Percentiles rank a stretch among this genome's conserved stretches.
Evolutionary conservation across 495 filamentous ascomycete species (phyloP).

Genomic region (Penicillium odoratum): DNA sequence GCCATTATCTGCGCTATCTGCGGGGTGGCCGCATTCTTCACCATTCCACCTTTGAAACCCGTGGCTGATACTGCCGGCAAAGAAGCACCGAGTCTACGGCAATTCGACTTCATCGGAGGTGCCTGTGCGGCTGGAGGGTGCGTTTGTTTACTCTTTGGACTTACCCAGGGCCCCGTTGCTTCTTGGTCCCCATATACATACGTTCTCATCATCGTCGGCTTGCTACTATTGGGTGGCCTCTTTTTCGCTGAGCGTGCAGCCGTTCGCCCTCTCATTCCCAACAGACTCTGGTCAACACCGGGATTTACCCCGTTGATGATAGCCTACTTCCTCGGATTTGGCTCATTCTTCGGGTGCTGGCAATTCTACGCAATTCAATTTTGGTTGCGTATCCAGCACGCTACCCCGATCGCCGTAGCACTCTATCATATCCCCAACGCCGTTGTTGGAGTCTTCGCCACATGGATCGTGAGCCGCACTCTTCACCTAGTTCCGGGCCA

Average conservation of each 20-base stretch:
- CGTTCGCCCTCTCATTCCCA: slow-evolving; percentile 27
- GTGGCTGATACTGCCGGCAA: slow-evolving; percentile 24
- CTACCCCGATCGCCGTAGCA: slow-evolving; percentile 36
- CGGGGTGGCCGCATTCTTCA: slow-evolving; percentile 21
- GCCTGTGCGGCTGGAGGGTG: slow-evolving; percentile 27
- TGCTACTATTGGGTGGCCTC: slow-evolving; percentile 22
- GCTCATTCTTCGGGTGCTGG: slow-evolving; percentile 45
- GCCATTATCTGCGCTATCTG: slow-evolving; percentile 26
- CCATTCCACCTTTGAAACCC: slow-evolving; percentile 24
- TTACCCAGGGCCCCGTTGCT: slow-evolving; percentile 30
- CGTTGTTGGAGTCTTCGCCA: slow-evolving; percentile 42
- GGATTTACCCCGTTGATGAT: slow-evolving; percentile 45
- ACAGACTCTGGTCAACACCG: slow-evolving; percentile 34
- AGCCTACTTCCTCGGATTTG: slow-evolving; percentile 48
- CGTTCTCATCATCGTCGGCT: slow-evolving; percentile 23
- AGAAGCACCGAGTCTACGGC: slow-evolving; percentile 22
- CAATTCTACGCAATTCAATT: slow-evolving; percentile 52
- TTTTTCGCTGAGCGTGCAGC: slow-evolving; percentile 28
- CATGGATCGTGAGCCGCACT: slow-evolving; percentile 41
- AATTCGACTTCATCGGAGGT: slow-evolving; percentile 32
- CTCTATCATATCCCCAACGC: slow-evolving; percentile 46
- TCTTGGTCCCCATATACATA: slow-evolving; percentile 33
- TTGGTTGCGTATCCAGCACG: slow-evolving; percentile 43
- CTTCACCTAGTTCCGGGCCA: slow-evolving; percentile 47
- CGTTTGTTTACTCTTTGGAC: slow-evolving; percentile 30